These are phyloP conservation scores for Fraxinus excelsior DNA, from an alignment of 257 asterid species.

Conservation along the genomic window DNA sequence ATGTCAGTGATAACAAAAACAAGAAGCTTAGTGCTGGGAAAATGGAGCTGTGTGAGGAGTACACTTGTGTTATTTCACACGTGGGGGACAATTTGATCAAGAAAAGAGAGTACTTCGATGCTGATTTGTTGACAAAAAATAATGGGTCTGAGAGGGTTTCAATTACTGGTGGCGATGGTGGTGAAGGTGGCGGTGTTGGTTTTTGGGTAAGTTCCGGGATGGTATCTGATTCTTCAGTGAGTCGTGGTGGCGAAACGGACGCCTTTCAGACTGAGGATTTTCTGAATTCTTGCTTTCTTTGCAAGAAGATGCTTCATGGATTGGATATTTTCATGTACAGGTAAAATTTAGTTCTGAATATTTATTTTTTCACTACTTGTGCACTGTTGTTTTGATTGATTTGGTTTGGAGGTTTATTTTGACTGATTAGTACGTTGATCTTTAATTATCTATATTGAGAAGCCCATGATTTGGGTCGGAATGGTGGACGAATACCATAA, in stretches of 20 bases:
- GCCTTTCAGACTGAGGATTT: slow-evolving; percentile 43
- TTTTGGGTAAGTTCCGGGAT: slow-evolving; percentile 19
- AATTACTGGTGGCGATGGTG: slow-evolving; percentile 3
- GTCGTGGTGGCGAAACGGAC: slow-evolving; percentile 18
- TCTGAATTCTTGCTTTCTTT: slow-evolving; percentile 71
- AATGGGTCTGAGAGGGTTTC: slow-evolving; percentile 19
- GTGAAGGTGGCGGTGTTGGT: not conserved
- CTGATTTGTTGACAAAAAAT: slow-evolving; percentile 38
- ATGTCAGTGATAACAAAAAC: not conserved
- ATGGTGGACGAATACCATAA: no score
- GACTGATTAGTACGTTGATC: not conserved
- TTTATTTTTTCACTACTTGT: not conserved
- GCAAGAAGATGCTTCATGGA: slow-evolving; percentile 81
- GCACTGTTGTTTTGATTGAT: not conserved
- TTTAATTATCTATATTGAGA: not conserved
- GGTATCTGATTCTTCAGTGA: slow-evolving; percentile 24
- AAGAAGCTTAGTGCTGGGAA: slow-evolving; percentile 38
- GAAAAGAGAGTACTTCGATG: slow-evolving; percentile 67
- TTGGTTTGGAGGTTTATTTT: not conserved
- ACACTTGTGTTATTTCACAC: slow-evolving; percentile 78
- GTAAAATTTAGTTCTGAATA: slow-evolving; percentile 31
- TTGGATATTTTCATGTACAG: slow-evolving; percentile 93
- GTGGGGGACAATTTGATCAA: slow-evolving; percentile 54
- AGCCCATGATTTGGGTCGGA: no score
- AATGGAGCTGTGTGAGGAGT: slow-evolving; percentile 71